Base-by-base conservation (phyloP, 257 asterid species). In the Ilex asprella region DNA sequence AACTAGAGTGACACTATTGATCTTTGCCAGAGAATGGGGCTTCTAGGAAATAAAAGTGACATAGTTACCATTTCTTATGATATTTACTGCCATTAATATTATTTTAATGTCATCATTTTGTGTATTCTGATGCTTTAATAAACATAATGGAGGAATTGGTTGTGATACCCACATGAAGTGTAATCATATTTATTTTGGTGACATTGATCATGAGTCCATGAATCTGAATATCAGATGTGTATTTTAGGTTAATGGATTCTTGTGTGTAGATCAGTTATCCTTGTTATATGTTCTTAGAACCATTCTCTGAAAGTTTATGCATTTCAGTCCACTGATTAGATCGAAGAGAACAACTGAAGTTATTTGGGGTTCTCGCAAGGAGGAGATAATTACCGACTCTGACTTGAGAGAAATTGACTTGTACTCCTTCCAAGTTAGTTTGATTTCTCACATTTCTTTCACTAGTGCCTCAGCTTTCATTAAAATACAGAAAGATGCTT, bases 331-430 rank as follows among this genome's bases (percentile, higher is more conserved):
- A 51, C 82, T 92, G 72, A 75, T 16, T 61, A 78, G 98, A 82
- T 91, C 98, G 49, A 88, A 88, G 84, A 88, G 84, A 75, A 86
- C 97, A 1, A 97, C 98, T 39, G 98, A 92, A 77, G 86, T 92
- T 77, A 92, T 92, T 74, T 92, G 98, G 98, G 78, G 72, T 62
- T 65, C 76, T 32, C 95, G 97, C 15, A 62, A 70, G 70, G 91
- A 74, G 76, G 95, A 86, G 73, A 86, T 91, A 62, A 62, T 88
- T 67, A 84, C 97, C 16, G 97, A 88, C 0, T 63, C 79, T 54
- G 82, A 89, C 73, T 73, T 92, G 75, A 86, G 95, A 70, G 97
- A 92, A 82, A 89, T 92, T 60, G 95, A 92, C 74, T 91, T 89
- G 59, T 92, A 86, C 76, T 92, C 97, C 12, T 92, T 92, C 82